phyloP scores from a whole-genome alignment of 176 grass and related monocot species.

The Hsuehochloa calcarea region DNA sequence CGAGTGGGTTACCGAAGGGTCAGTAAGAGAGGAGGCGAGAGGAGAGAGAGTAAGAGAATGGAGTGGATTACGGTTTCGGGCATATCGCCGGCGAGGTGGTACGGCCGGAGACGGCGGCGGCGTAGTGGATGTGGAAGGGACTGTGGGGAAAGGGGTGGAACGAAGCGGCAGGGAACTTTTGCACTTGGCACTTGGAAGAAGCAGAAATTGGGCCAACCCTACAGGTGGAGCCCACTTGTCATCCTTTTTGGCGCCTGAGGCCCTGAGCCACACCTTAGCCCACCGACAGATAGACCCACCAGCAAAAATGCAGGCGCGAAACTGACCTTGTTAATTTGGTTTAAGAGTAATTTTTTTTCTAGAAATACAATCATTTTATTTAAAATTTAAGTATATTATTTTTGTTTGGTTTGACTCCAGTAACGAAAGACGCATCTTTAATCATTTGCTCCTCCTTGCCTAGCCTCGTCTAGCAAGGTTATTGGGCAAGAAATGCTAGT shows the following conservation, averaged over 20 bases:
- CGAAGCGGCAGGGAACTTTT: background rate
- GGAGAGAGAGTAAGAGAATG: background rate
- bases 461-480: too few relatives aligned
- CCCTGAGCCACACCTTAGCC: background rate
- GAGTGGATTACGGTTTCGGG: constrained; percentile 31
- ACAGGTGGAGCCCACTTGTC: background rate
- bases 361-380: too few relatives aligned
- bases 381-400: too few relatives aligned
- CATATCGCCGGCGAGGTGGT: constrained; percentile 35
- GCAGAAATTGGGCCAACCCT: background rate
- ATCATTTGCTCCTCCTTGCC: too few relatives aligned
- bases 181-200: background rate
- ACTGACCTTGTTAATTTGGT: too few relatives aligned
- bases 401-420: too few relatives aligned
- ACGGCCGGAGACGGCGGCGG: background rate
- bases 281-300: background rate
- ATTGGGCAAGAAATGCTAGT: too few relatives aligned
- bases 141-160: background rate
- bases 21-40: background rate
- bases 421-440: too few relatives aligned
- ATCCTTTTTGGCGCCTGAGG: background rate
- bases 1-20: constrained; percentile 19
- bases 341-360: too few relatives aligned
- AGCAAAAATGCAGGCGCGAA: background rate
- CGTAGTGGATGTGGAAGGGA: background rate